These are phyloP conservation scores for Fusarium sp. DNA, from an alignment of 2,329 filamentous ascomycete species.

Conservation along the genomic window DNA sequence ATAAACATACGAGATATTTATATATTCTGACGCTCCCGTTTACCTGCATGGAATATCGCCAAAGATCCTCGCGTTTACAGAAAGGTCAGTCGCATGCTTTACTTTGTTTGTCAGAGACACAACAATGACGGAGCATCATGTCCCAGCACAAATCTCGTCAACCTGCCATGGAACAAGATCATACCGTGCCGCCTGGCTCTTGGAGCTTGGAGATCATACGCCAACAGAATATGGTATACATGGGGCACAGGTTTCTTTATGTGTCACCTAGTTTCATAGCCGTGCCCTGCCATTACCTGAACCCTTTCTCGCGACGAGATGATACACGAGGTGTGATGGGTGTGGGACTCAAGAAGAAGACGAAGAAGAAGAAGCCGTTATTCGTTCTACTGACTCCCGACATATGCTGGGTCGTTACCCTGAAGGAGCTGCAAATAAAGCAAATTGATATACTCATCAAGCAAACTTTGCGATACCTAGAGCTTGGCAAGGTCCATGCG, in stretches of 20 bases:
- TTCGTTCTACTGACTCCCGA: slow-evolving; percentile 1
- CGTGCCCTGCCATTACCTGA: slow-evolving; percentile 14
- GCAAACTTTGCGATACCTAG: slow-evolving; percentile 2
- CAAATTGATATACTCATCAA: slow-evolving; percentile 11
- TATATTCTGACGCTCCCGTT: not conserved
- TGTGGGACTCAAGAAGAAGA: slow-evolving; percentile 8
- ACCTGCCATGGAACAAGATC: not conserved
- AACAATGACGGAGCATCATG: slow-evolving; percentile 1
- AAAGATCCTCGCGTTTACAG: not conserved
- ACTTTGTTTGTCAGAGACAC: not conserved
- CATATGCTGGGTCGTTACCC: not conserved
- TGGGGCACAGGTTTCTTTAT: slow-evolving; percentile 15
- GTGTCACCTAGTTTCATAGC: slow-evolving; percentile 14
- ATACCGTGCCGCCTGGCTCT: not conserved
- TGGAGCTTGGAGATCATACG: slow-evolving; percentile 7
- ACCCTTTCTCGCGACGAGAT: slow-evolving; percentile 17
- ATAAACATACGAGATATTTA: slow-evolving; percentile 2
- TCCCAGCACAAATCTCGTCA: slow-evolving; percentile 5
- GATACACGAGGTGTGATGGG: slow-evolving; percentile 25
- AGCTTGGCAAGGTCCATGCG: not conserved
- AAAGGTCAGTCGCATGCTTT: too few relatives aligned
- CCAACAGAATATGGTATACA: slow-evolving; percentile 4
- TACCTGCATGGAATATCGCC: not conserved
- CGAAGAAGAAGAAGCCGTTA: too few relatives aligned
- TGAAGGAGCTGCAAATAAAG: slow-evolving; percentile 10